These are phyloP conservation scores for Fusarium sp. DNA, from an alignment of 2,329 filamentous ascomycete species.

Conservation along the genomic window DNA sequence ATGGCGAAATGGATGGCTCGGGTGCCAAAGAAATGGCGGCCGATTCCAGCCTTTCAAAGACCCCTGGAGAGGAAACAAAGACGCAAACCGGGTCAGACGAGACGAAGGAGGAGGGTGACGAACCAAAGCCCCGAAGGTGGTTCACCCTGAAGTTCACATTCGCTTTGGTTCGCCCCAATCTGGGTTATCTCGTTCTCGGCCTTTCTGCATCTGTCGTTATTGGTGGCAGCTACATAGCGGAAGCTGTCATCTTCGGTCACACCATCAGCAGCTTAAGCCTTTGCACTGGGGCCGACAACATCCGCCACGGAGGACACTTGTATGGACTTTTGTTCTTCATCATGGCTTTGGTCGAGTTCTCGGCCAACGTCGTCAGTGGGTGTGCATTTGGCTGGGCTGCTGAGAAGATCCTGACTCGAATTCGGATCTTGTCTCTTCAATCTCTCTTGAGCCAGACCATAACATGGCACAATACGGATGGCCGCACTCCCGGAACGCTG, in stretches of 20 bases:
- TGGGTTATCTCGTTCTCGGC: background rate
- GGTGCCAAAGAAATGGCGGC: background rate
- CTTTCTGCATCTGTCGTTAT: slow-evolving; percentile 56
- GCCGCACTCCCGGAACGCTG: slow-evolving; percentile 62
- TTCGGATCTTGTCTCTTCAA: slow-evolving; percentile 59
- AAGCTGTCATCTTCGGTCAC: slow-evolving; percentile 62
- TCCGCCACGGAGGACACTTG: slow-evolving; percentile 53
- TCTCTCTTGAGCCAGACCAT: slow-evolving; percentile 73
- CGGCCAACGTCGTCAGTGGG: slow-evolving; percentile 65
- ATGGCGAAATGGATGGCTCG: background rate
- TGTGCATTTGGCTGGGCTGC: slow-evolving; percentile 56
- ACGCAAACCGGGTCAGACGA: background rate
- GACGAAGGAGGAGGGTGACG: background rate
- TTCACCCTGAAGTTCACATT: slow-evolving; percentile 5
- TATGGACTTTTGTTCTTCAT: slow-evolving; percentile 65
- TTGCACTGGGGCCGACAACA: slow-evolving; percentile 42
- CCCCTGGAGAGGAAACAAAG: background rate
- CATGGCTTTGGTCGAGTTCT: slow-evolving; percentile 57
- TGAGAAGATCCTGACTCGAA: slow-evolving; percentile 64
- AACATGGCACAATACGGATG: slow-evolving; percentile 74
- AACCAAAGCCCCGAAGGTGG: background rate
- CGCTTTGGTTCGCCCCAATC: slow-evolving; percentile 51
- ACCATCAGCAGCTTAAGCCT: slow-evolving; percentile 53
- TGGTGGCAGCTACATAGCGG: slow-evolving; percentile 61
- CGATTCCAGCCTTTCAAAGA: background rate